Conservation (phyloP, 441 rosid genomes). For the Arabidopsis lyrata region DNA sequence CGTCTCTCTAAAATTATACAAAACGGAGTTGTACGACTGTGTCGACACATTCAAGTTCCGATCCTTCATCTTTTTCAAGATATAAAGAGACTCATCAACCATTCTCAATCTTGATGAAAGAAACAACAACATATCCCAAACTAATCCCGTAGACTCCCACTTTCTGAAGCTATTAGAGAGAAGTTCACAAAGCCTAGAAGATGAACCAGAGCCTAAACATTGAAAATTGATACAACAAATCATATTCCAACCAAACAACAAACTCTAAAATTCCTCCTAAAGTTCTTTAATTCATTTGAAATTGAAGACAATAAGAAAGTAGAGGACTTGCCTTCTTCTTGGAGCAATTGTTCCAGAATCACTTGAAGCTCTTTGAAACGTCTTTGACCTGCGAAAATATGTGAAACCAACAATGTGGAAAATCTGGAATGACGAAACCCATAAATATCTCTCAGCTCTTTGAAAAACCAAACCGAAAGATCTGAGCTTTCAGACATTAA, state of each 20-base stretch:
- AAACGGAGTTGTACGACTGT: constrained; percentile 66
- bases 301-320: neutral
- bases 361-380: constrained; percentile 58
- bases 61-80: constrained; percentile 76
- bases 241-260: constrained; percentile 10
- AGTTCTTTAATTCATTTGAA: neutral
- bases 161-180: constrained; percentile 52
- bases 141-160: constrained; percentile 61
- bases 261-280: constrained; percentile 1
- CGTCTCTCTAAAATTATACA: constrained; percentile 70
- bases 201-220: constrained; percentile 73
- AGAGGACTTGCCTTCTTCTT: constrained; percentile 60
- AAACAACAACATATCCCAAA: constrained; percentile 80
- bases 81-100: constrained; percentile 75
- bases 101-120: constrained; percentile 67
- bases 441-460: constrained; percentile 56
- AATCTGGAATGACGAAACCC: constrained; percentile 63
- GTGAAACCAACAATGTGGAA: constrained; percentile 60
- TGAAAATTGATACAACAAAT: constrained; percentile 44
- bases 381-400: constrained; percentile 56
- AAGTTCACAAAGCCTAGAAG: constrained; percentile 62
- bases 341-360: constrained; percentile 56
- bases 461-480: constrained; percentile 58
- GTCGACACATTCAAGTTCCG: constrained; percentile 58
- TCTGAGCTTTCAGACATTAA: constrained; percentile 56